Base-by-base conservation (phyloP, 2,329 filamentous ascomycete genomes). In the Fragosphaeria purpurea region DNA sequence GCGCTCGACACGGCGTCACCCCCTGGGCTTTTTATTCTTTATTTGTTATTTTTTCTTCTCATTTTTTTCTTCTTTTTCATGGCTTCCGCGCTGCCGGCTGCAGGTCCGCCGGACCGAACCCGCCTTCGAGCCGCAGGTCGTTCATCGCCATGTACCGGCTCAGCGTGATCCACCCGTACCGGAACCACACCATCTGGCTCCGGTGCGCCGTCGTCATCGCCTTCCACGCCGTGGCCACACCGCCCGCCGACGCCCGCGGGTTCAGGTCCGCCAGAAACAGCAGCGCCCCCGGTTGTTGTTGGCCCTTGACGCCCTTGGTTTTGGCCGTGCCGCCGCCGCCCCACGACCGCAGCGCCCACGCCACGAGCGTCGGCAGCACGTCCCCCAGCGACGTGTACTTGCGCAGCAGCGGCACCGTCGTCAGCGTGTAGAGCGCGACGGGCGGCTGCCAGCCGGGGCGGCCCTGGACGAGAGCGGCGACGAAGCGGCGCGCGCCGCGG, bases 151-250 rank as follows among this genome's bases (percentile, higher is more conserved):
- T 97, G 69, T 97, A 98, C 54, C 93, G 76, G 61, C 89, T 93
- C 51, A 95, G 65, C 0, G 80, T 76, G 62, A 98, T 95, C 89
- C 90, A 98, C 3, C 89, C 88, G 79, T 89, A 97, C 7, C 93
- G 80, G 64, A 97, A 98, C 93, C 93, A 98, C 39, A 87, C 80
- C 93, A 98, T 98, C 75, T 98, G 93, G 66, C 89, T 96, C 69
- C 82, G 75, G 71, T 98, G 93, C 33, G 87, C 91, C 50, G 77
- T 75, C 2, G 86, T 89, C 93, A 98, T 98, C 35, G 93, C 90
- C 50, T 72, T 76, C 70, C 90, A 85, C 7, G 88, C 91, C 34
- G 75, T 72, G 8, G 64, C 64, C 51, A 73, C 65, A n/a, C 68
- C 71, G 45, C 68, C 68, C 2, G 61, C 77, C 11, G 48, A 10